A percentile compares a stretch with the other conserved stretches of the same genome.
phyloP scores from a whole-genome alignment of 2,329 filamentous ascomycete species.

The Fusarium scirpi region DNA sequence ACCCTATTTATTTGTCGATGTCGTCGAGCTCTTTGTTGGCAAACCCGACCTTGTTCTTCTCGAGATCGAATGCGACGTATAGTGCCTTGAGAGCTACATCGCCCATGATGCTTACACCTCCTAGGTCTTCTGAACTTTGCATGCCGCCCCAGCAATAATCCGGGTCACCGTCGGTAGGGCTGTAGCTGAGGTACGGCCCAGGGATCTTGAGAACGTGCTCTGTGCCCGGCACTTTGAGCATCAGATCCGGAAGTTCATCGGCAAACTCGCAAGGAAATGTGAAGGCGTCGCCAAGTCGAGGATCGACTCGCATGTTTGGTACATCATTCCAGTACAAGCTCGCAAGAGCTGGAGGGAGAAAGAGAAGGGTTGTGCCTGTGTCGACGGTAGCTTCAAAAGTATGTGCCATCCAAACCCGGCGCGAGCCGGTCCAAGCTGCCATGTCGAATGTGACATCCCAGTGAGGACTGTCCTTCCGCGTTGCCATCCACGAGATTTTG shows the following conservation, averaged over 20 bases:
- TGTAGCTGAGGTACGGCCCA: conserved; percentile 67
- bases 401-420: conserved; percentile 63
- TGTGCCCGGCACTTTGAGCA: conserved; percentile 64
- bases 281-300: conserved; percentile 59
- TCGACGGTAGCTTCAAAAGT: conserved; percentile 70
- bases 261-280: conserved; percentile 68
- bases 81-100: conserved; percentile 83
- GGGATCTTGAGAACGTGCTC: conserved; percentile 65
- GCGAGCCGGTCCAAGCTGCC: conserved; percentile 57
- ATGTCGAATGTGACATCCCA: conserved; percentile 64
- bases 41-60: conserved; percentile 56
- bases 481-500: conserved; percentile 58
- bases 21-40: conserved; percentile 57
- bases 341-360: conserved; percentile 68
- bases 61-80: conserved; percentile 77
- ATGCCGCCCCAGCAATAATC: conserved; percentile 80
- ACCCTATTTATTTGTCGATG: conserved; percentile 18
- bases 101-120: conserved; percentile 74
- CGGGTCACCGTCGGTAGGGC: conserved; percentile 60
- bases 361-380: conserved; percentile 76
- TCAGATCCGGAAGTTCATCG: conserved; percentile 68
- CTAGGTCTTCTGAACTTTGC: conserved; percentile 64
- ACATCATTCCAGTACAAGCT: conserved; percentile 70
- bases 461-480: conserved; percentile 49
- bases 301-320: conserved; percentile 62